These are phyloP conservation scores for Metarhizium humberi DNA, from an alignment of 2,329 filamentous ascomycete species.

Conservation along the genomic window DNA sequence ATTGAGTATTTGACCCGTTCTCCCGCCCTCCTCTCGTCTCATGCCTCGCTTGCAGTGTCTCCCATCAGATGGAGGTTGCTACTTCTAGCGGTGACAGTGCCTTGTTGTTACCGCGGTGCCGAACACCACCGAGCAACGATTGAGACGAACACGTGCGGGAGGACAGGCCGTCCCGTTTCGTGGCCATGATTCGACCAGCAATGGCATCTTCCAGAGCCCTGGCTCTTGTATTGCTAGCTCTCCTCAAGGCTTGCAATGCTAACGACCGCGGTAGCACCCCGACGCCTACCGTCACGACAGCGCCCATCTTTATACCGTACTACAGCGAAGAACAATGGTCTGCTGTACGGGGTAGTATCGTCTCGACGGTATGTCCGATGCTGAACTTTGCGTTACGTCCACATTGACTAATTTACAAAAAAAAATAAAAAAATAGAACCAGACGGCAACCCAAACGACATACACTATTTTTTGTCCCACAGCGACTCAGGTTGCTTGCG, in stretches of 20 bases:
- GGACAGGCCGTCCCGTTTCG: background rate
- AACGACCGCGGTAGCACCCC: constrained; percentile 7
- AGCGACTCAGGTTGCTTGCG: constrained; percentile 29
- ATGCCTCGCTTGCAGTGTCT: background rate
- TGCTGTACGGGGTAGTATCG: constrained; percentile 34
- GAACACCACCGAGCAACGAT: background rate
- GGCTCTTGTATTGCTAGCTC: constrained; percentile 12
- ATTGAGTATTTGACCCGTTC: background rate
- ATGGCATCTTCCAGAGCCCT: constrained; percentile 1
- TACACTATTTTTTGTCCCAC: constrained; percentile 41
- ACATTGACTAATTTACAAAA: background rate
- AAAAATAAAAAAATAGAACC: constrained; percentile 21
- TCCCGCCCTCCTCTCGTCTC: background rate
- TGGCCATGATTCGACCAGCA: background rate
- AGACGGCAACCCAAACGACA: constrained; percentile 26
- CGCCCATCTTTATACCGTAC: constrained; percentile 35
- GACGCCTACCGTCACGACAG: constrained; percentile 25
- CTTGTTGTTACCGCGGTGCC: background rate
- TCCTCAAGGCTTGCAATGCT: constrained; percentile 1
- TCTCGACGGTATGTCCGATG: constrained; percentile 28
- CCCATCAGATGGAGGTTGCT: background rate
- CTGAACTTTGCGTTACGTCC: background rate
- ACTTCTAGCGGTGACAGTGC: background rate
- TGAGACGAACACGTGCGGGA: background rate
- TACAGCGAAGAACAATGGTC: constrained; percentile 34